Evolutionary conservation across 352 stramenopile species (phyloP).

Genomic region (Globisporangium rhizosaccharum): DNA sequence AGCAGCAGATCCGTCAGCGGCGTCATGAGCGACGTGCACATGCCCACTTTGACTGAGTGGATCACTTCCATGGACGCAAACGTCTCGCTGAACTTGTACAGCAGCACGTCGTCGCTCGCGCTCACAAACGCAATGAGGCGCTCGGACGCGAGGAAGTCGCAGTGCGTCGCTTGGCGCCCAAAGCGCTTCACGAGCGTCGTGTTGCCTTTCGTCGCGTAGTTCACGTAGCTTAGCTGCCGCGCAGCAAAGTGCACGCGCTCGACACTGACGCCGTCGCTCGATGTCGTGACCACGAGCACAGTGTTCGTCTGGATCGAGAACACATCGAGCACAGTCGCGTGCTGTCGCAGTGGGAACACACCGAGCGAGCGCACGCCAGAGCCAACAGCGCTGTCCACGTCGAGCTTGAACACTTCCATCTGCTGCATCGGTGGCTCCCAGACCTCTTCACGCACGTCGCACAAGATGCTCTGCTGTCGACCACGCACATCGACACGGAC

Average conservation of each 20-base stretch:
- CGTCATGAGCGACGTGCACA: conserved; percentile 14
- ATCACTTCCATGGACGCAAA: conserved; percentile 15
- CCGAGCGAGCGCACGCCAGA: conserved; percentile 4
- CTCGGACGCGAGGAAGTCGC: conserved; percentile 3
- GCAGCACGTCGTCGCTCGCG: neutral
- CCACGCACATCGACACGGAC: neutral
- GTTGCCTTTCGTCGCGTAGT: neutral
- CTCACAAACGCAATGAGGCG: conserved; percentile 8
- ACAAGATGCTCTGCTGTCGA: neutral
- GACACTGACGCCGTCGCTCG: neutral
- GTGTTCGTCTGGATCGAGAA: conserved; percentile 8
- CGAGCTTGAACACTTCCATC: conserved; percentile 14
- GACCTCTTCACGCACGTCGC: conserved; percentile 7
- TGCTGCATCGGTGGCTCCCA: conserved; percentile 11
- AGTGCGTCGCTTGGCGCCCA: conserved; percentile 1
- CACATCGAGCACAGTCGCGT: conserved; percentile 4
- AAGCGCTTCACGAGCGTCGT: neutral
- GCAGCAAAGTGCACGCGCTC: conserved; percentile 9
- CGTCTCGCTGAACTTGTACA: conserved; percentile 18
- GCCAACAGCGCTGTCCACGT: neutral
- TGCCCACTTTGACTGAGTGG: conserved; percentile 5
- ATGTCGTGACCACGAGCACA: conserved; percentile 6
- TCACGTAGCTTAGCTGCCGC: neutral
- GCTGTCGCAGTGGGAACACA: neutral
- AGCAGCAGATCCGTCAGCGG: conserved; percentile 13